phyloP scores from a whole-genome alignment of 2,329 filamentous ascomycete genomes.

The Fusarium nurragi region DNA sequence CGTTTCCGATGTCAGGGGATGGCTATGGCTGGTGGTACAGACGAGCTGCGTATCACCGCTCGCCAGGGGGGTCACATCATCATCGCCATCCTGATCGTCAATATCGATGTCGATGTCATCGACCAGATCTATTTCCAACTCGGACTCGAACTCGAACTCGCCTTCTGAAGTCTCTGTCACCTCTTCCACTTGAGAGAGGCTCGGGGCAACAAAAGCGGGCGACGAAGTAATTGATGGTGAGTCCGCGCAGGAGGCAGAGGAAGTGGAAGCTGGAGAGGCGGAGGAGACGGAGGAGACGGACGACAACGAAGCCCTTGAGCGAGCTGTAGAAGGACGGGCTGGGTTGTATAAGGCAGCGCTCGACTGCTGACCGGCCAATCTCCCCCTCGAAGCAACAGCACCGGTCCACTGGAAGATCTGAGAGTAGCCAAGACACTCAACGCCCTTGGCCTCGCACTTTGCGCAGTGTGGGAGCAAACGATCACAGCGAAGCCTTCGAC shows the following conservation, averaged over 20 bases:
- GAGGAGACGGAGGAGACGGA: constrained; percentile 36
- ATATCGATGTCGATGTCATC: constrained; percentile 3
- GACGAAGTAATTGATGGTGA: constrained; percentile 29
- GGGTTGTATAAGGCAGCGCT: constrained; percentile 46
- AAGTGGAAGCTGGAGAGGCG: constrained; percentile 23
- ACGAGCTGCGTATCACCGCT: constrained; percentile 44
- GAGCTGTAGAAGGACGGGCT: constrained; percentile 27
- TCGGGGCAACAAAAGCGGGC: constrained; percentile 21
- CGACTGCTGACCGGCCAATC: constrained; percentile 53
- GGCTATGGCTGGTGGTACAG: constrained; percentile 31
- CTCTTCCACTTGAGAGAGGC: constrained; percentile 33
- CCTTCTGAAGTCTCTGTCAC: constrained; percentile 23
- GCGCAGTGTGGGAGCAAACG: constrained; percentile 61
- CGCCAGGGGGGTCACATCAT: constrained; percentile 27
- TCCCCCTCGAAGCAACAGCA: constrained; percentile 56
- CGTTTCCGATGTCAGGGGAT: constrained; percentile 33
- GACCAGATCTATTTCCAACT: constrained; percentile 11
- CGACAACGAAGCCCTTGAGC: constrained; percentile 30
- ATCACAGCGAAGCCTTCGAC: constrained; percentile 63
- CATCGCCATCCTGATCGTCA: constrained; percentile 18
- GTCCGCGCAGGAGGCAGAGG: constrained; percentile 24
- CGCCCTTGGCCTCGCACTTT: constrained; percentile 59
- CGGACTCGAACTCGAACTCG: constrained; percentile 28
- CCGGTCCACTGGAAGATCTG: constrained; percentile 64
- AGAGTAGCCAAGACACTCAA: constrained; percentile 64